phyloP scores from a whole-genome alignment of 768 basidiomycete genomes.

The Xanthoconium purpureum region DNA sequence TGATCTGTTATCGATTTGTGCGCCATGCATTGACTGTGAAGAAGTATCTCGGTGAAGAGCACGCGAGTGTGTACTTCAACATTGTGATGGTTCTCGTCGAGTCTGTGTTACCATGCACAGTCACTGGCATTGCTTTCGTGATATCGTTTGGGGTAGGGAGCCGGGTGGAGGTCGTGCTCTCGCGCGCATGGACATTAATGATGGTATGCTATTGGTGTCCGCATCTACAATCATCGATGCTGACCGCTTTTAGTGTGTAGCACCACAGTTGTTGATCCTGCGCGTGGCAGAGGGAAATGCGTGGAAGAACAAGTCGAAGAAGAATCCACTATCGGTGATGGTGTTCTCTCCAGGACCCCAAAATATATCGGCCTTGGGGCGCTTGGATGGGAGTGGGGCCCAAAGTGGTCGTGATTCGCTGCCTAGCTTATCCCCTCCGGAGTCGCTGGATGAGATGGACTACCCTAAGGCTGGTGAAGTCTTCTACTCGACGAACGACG shows the following conservation, averaged over 20 bases:
- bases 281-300: neutral
- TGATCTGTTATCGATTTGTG: constrained; percentile 6
- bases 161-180: neutral
- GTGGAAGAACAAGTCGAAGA: neutral
- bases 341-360: too few species aligned
- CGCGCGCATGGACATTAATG: neutral
- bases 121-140: constrained; percentile 6
- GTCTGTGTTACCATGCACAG: constrained; percentile 10
- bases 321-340: too few species aligned
- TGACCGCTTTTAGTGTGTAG: constrained; percentile 8
- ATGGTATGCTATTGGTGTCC: constrained; percentile 1
- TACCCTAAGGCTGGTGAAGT: too few species aligned
- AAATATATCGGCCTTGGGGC: too few species aligned
- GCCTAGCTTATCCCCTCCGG: too few species aligned
- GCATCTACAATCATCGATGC: neutral
- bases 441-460: too few species aligned
- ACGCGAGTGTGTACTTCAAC: constrained; percentile 5
- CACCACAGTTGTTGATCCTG: constrained; percentile 17
- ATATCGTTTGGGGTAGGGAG: neutral
- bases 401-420: too few species aligned
- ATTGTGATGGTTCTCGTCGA: constrained; percentile 7
- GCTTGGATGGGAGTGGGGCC: too few species aligned
- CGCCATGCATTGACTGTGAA: neutral
- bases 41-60: neutral
- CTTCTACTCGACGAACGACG: too few species aligned